Percentiles rank a stretch among this genome's conserved stretches.
phyloP scores from a whole-genome alignment of 805 yeast species.

The Barnettozyma vustinii region DNA sequence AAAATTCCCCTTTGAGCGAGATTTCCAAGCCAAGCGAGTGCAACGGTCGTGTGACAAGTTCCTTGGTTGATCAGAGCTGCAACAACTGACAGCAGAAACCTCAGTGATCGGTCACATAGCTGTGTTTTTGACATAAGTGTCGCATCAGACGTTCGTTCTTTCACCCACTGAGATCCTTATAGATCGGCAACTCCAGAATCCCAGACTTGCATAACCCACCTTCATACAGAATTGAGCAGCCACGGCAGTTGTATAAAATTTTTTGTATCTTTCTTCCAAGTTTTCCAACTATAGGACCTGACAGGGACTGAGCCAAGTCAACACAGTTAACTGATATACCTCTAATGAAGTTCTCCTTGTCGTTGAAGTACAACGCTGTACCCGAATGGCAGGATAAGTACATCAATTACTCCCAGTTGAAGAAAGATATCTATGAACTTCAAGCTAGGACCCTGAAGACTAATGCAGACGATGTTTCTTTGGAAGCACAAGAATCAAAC shows the following conservation, averaged over 20 bases:
- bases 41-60: background rate
- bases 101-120: no score
- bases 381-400: slow-evolving; percentile 89
- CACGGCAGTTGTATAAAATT: background rate
- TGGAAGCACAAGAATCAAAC: background rate
- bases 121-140: no score
- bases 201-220: background rate
- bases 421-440: slow-evolving; percentile 50
- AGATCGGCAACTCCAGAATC: background rate
- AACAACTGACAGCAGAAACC: background rate
- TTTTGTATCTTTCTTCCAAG: background rate
- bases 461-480: slow-evolving; percentile 2
- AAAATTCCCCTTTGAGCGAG: background rate
- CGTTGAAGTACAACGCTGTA: slow-evolving; percentile 60
- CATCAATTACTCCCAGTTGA: slow-evolving; percentile 58
- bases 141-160: no score
- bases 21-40: background rate
- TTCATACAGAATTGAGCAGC: background rate
- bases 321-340: background rate
- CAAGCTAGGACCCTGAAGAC: slow-evolving; percentile 34
- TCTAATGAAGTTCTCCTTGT: slow-evolving; percentile 64
- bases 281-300: background rate
- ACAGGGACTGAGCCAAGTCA: background rate
- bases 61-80: background rate
- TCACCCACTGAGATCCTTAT: background rate